A percentile compares a stretch with the other conserved stretches of the same genome.
These are phyloP conservation scores for Mycena rebaudengoi DNA, from an alignment of 768 basidiomycete genomes.

Conservation along the genomic window DNA sequence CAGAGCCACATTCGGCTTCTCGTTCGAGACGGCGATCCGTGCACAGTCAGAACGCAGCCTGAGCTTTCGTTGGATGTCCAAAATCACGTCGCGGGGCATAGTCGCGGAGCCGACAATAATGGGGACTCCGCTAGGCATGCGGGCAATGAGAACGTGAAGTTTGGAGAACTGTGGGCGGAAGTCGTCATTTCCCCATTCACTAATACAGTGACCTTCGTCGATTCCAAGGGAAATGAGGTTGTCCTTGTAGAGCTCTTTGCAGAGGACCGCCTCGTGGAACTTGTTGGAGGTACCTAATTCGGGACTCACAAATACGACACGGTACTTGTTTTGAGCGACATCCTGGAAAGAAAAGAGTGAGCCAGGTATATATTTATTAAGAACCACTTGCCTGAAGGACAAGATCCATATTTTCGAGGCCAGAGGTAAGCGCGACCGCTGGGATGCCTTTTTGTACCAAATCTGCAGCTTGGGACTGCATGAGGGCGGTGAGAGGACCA, in stretches of 20 bases:
- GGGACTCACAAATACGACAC: slow-evolving; percentile 18
- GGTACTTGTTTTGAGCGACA: slow-evolving; percentile 7
- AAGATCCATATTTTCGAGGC: not conserved
- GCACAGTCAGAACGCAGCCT: not conserved
- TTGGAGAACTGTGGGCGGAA: slow-evolving; percentile 7
- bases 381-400: not conserved
- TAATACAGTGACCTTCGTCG: slow-evolving; percentile 32
- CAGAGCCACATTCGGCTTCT: slow-evolving; percentile 11
- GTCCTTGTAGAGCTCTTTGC: not conserved
- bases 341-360: not conserved
- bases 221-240: slow-evolving; percentile 17
- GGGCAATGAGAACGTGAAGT: not conserved
- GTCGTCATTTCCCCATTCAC: slow-evolving; percentile 24
- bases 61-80: slow-evolving; percentile 8
- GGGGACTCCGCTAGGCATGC: slow-evolving; percentile 9
- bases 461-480: slow-evolving; percentile 2
- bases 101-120: slow-evolving; percentile 15
- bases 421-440: not conserved
- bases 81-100: slow-evolving; percentile 8
- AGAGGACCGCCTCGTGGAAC: slow-evolving; percentile 8
- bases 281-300: slow-evolving; percentile 3
- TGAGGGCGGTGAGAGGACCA: slow-evolving; percentile 11
- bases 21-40: slow-evolving; percentile 1
- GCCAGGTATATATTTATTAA: too few species aligned
- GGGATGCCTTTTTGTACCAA: not conserved